Evolutionary conservation across 75 land plant species (phyloP), one percentile per base, ranked within the genome.

Genomic region (Cupressus sempervirens): DNA sequence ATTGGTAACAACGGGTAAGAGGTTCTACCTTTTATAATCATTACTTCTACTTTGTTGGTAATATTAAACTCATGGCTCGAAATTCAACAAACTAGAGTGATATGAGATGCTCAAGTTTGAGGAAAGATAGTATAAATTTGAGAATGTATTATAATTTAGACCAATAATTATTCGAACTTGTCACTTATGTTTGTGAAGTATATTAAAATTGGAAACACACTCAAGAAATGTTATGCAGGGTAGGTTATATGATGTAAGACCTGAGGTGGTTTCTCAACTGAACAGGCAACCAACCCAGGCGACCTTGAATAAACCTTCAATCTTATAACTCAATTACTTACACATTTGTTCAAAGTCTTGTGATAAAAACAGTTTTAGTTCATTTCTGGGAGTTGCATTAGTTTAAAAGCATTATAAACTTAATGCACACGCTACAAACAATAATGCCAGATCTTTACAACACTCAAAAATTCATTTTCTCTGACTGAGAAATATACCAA

Each of bases 1-100:
- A 80, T 40, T 84, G 76, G 81, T 84, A 76, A 84, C 85, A 38
- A 80, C 85, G 54, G 83, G 83, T 82, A 82, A 45, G 18, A 41
- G 81, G 7, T 35, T 0, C 32, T 32, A 12, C 38, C n/a, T 77
- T 35, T 0, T 77, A 1, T 41, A 35, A 12, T 41, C 36, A 23
- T 84, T 53, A 50, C 83, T 81, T 52, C 58, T 50, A 48, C 35
- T 52, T 14, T 20, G 53, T 14, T 34, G 56, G 6, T n/a, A 29
- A 32, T 81, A 48, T 52, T 43, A 43, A 77, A 45, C 43, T 43
- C 45, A 7, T 41, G 11, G 7, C 80, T 77, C 7, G 0, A 26
- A 76, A 2, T 41, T 43, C 48, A 40, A n/a, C 1, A 26, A 77
- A 77, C 43, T 77, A 23, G 26, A 2, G 26, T 68, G 26, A 68